These are phyloP conservation scores for Diaporthe longicolla DNA, from an alignment of 2,329 filamentous ascomycete species.

Conservation along the genomic window DNA sequence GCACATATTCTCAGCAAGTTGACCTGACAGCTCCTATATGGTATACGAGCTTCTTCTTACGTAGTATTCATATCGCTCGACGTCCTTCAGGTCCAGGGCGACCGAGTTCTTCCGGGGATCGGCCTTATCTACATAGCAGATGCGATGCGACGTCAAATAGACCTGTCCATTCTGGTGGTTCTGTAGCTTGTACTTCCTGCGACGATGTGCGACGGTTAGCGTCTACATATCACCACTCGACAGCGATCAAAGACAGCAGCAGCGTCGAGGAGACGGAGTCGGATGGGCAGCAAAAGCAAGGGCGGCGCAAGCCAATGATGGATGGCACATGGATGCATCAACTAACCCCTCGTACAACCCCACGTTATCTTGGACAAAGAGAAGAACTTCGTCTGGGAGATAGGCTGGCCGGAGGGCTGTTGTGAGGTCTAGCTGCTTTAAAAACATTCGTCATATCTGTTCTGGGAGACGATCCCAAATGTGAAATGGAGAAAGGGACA, in stretches of 20 bases:
- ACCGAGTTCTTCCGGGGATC: conserved; percentile 89
- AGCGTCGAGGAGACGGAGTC: conserved; percentile 34
- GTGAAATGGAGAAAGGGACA: conserved; percentile 20
- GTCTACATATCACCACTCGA: background rate
- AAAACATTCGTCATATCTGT: conserved; percentile 87
- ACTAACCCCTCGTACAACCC: conserved; percentile 96
- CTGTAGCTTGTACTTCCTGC: conserved; percentile 93
- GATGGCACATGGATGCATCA: conserved; percentile 33
- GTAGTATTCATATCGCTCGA: conserved; percentile 93
- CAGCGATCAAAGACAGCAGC: conserved; percentile 2
- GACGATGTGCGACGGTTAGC: conserved; percentile 36
- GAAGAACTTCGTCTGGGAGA: conserved; percentile 91
- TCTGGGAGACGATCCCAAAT: conserved; percentile 47
- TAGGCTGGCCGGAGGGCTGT: conserved; percentile 94
- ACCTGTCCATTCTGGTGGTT: conserved; percentile 96
- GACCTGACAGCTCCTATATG: background rate
- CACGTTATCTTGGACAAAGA: conserved; percentile 98
- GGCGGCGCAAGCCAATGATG: conserved; percentile 21
- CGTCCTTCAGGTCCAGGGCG: conserved; percentile 88
- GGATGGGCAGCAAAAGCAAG: conserved; percentile 38
- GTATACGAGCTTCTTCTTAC: conserved; percentile 59
- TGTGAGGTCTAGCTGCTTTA: conserved; percentile 95
- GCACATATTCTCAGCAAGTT: conserved; percentile 44
- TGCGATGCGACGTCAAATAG: conserved; percentile 94
- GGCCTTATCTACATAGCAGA: conserved; percentile 92